Evolutionary conservation across 2,329 filamentous ascomycete genomes (phyloP).

Genomic region (Hypoxylon sp.): DNA sequence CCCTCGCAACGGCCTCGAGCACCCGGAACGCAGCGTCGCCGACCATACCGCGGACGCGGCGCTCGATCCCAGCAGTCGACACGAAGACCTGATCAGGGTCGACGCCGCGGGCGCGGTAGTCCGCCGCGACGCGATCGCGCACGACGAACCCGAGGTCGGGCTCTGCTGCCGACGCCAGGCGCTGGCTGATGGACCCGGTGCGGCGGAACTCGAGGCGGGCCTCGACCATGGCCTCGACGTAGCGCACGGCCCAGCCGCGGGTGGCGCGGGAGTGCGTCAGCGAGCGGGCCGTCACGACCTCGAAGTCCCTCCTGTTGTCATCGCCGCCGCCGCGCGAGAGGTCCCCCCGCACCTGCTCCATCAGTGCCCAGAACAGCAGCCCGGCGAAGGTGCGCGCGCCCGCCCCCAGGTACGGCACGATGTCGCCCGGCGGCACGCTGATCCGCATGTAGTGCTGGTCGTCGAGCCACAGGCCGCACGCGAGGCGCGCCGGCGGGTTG

Average conservation of each 20-base stretch:
- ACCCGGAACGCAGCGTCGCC: conserved; percentile 8
- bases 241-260: conserved; percentile 7
- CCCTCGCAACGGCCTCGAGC: conserved; percentile 16
- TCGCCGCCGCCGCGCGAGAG: conserved; percentile 14
- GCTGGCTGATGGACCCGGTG: conserved; percentile 21
- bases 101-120: conserved; percentile 22
- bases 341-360: conserved; percentile 14
- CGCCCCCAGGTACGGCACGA: conserved; percentile 25
- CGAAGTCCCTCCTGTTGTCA: too few relatives aligned
- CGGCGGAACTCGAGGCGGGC: conserved; percentile 26
- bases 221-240: conserved; percentile 29
- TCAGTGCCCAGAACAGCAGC: conserved; percentile 25
- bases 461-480: conserved; percentile 29
- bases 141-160: conserved; percentile 16
- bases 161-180: conserved; percentile 23
- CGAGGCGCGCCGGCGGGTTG: conserved; percentile 9
- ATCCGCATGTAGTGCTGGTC: conserved; percentile 28
- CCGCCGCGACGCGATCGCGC: conserved; percentile 12
- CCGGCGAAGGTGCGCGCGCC: conserved; percentile 26
- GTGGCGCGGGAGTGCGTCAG: conserved; percentile 25
- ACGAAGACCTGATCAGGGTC: conserved; percentile 24
- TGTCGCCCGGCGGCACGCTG: conserved; percentile 27
- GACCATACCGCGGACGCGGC: conserved; percentile 13
- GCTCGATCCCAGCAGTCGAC: conserved; percentile 20
- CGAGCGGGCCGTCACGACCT: too few relatives aligned